These are phyloP conservation scores for Sarocladium strictum DNA, from an alignment of 2,329 filamentous ascomycete species.

Conservation along the genomic window DNA sequence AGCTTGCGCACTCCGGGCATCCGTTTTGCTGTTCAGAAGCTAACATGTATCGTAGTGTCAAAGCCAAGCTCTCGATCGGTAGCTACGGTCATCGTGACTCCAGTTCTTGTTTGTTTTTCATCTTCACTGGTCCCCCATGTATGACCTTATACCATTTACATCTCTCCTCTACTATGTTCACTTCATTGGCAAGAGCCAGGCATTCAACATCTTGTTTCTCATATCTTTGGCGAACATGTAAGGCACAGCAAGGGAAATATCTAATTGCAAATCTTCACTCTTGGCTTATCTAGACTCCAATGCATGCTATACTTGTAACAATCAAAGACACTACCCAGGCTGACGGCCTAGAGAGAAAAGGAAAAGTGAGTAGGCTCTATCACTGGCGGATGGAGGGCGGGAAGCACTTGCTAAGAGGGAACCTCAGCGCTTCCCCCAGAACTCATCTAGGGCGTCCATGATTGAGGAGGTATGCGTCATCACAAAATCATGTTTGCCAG, in stretches of 20 bases:
- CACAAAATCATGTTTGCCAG: conserved; percentile 56
- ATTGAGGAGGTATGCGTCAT: conserved; percentile 46
- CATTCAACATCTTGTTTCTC: not conserved
- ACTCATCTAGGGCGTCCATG: conserved; percentile 38
- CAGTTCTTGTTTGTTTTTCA: too few species aligned
- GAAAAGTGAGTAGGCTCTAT: too few species aligned
- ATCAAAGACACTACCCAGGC: not conserved
- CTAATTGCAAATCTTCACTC: not conserved
- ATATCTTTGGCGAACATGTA: not conserved
- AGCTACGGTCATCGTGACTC: conserved; percentile 8
- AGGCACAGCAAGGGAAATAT: not conserved
- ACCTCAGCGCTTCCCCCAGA: conserved; percentile 32
- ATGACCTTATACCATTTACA: not conserved
- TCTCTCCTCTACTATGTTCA: not conserved
- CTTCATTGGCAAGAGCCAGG: not conserved
- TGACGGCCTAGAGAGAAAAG: not conserved
- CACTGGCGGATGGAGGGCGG: too few species aligned
- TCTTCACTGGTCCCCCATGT: not conserved
- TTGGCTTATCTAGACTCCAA: conserved; percentile 3
- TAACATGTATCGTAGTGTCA: conserved; percentile 41
- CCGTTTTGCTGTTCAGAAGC: too few species aligned
- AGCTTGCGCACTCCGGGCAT: conserved; percentile 25
- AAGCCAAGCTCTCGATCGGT: conserved; percentile 52
- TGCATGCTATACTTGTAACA: conserved; percentile 6
- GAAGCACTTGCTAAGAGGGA: too few species aligned